phyloP scores from a whole-genome alignment of 805 yeast species.

The Saccharomycodes ludwigii region DNA sequence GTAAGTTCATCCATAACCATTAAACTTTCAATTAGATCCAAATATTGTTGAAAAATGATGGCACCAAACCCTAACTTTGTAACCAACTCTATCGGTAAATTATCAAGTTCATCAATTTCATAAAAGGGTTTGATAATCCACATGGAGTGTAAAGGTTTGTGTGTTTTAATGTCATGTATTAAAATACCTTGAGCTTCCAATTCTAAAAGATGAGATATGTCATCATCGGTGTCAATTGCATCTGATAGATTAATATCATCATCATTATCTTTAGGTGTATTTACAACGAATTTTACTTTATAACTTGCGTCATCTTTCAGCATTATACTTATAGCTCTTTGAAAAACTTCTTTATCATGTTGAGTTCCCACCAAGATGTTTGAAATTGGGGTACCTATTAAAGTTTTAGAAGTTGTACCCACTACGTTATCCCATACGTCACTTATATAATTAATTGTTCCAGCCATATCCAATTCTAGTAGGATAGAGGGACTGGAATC shows the following conservation, averaged over 20 bases:
- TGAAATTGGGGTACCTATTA: slow-evolving; percentile 45
- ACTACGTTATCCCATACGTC: slow-evolving; percentile 70
- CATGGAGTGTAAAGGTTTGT: slow-evolving; percentile 69
- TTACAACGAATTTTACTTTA: slow-evolving; percentile 49
- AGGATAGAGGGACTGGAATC: slow-evolving; percentile 64
- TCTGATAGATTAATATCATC: background rate
- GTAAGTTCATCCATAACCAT: slow-evolving; percentile 50
- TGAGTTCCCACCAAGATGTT: slow-evolving; percentile 52
- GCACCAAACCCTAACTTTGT: slow-evolving; percentile 82
- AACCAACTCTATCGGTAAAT: slow-evolving; percentile 58
- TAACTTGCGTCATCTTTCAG: slow-evolving; percentile 62
- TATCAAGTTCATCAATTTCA: slow-evolving; percentile 47
- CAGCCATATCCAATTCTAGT: slow-evolving; percentile 70
- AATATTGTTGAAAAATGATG: slow-evolving; percentile 65
- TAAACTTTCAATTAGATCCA: slow-evolving; percentile 48
- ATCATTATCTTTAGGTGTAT: slow-evolving; percentile 5
- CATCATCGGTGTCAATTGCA: slow-evolving; percentile 6
- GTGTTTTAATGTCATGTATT: slow-evolving; percentile 47
- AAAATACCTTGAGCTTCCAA: slow-evolving; percentile 91
- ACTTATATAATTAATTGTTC: slow-evolving; percentile 63
- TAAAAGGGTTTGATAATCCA: slow-evolving; percentile 81
- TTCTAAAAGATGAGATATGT: slow-evolving; percentile 30
- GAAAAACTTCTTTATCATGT: slow-evolving; percentile 55
- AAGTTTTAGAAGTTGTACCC: slow-evolving; percentile 47
- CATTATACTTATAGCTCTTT: slow-evolving; percentile 61